Conservation (phyloP, 108 stramenopile species). For the Nitzschia palea region DNA sequence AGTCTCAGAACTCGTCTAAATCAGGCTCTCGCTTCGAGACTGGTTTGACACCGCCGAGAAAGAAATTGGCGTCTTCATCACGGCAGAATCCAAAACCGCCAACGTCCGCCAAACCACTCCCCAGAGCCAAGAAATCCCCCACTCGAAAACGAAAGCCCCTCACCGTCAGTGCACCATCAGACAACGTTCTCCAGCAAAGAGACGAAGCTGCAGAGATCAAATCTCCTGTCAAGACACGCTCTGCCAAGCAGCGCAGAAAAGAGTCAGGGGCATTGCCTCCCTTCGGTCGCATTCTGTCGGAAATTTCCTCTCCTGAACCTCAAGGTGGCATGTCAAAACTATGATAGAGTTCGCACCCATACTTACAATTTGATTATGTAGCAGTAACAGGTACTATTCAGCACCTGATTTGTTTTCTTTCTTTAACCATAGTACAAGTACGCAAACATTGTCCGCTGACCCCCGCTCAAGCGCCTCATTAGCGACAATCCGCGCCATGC, state of each 20-base stretch:
- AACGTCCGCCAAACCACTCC: not conserved
- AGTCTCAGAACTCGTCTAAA: not conserved
- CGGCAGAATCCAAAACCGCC: not conserved
- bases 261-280: conserved; percentile 12
- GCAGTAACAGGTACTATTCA: not conserved
- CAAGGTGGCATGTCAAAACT: not conserved
- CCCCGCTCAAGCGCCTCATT: conserved; percentile 81
- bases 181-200: not conserved
- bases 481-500: conserved; percentile 76
- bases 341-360: not conserved
- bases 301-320: conserved; percentile 3
- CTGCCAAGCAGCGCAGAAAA: conserved; percentile 1
- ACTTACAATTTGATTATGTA: not conserved
- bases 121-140: not conserved
- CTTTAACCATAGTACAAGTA: conserved; percentile 78
- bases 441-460: conserved; percentile 81
- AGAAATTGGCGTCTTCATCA: conserved; percentile 12
- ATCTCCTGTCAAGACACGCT: not conserved
- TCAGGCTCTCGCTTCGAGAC: conserved; percentile 5
- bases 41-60: conserved; percentile 30
- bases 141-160: not conserved
- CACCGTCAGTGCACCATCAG: not conserved
- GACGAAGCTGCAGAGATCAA: not conserved
- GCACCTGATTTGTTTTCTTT: not conserved
- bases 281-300: conserved; percentile 33